Conservation (phyloP, 2,329 filamentous ascomycete species). For the Pseudocercospora vitis region DNA sequence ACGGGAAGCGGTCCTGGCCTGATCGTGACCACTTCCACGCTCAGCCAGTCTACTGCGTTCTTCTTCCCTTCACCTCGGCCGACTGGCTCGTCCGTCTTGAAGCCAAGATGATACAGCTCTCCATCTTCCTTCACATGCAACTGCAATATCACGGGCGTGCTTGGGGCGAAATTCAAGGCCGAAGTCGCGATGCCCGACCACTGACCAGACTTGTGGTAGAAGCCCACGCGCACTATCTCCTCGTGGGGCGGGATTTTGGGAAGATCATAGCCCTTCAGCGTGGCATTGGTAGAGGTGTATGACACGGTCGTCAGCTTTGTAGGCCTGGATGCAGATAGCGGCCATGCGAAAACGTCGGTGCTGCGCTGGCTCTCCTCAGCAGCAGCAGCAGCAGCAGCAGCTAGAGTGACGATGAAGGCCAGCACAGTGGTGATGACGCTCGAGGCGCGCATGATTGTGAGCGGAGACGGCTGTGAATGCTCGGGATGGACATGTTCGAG, state of each 20-base stretch:
- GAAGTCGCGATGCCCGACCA: slow-evolving; percentile 51
- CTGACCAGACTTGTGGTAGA: slow-evolving; percentile 40
- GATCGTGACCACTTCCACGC: slow-evolving; percentile 44
- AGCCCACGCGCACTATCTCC: slow-evolving; percentile 45
- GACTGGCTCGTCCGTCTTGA: slow-evolving; percentile 39
- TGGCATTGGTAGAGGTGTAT: slow-evolving; percentile 44
- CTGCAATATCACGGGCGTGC: slow-evolving; percentile 46
- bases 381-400: too few species aligned
- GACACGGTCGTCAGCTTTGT: slow-evolving; percentile 46
- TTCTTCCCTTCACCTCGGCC: slow-evolving; percentile 18
- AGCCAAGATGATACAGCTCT: slow-evolving; percentile 48
- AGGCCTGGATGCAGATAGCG: slow-evolving; percentile 38
- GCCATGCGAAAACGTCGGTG: slow-evolving; percentile 41
- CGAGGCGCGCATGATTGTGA: slow-evolving; percentile 39
- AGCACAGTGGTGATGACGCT: slow-evolving; percentile 40
- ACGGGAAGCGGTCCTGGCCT: slow-evolving; percentile 43
- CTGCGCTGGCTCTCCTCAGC: slow-evolving; percentile 29
- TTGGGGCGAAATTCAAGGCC: slow-evolving; percentile 44
- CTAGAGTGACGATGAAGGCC: slow-evolving; percentile 38
- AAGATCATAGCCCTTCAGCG: slow-evolving; percentile 39
- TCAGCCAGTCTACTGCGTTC: slow-evolving; percentile 40
- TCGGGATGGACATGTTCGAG: too few species aligned
- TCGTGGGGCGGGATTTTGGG: slow-evolving; percentile 25
- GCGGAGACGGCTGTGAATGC: not conserved
- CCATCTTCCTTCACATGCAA: slow-evolving; percentile 47